phyloP scores from a whole-genome alignment of 805 yeast genomes.

The Wickerhamomyces bovis region DNA sequence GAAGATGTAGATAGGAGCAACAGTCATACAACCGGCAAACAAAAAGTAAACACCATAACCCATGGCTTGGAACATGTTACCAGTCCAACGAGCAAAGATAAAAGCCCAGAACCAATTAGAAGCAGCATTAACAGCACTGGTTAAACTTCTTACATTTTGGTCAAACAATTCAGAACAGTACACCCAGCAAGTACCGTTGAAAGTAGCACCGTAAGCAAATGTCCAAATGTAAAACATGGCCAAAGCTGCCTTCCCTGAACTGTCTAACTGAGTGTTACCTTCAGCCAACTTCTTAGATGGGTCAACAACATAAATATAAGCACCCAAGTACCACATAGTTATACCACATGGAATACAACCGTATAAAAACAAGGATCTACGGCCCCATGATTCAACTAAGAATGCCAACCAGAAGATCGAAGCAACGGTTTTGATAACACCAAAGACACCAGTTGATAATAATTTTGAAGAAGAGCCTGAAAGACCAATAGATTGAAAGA shows the following conservation, averaged over 20 bases:
- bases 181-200: constrained; percentile 19
- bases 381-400: constrained; percentile 14
- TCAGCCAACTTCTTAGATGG: constrained; percentile 2
- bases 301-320: constrained; percentile 9
- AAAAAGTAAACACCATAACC: constrained; percentile 18
- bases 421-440: constrained; percentile 40
- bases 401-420: constrained; percentile 9
- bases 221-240: constrained; percentile 18
- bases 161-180: constrained; percentile 15
- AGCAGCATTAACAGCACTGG: constrained; percentile 9
- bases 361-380: constrained; percentile 9
- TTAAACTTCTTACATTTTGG: constrained; percentile 9
- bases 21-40: constrained; percentile 16
- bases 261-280: constrained; percentile 6
- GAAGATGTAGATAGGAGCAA: constrained; percentile 23
- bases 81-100: constrained; percentile 14
- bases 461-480: constrained; percentile 37
- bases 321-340: constrained; percentile 15
- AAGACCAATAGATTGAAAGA: constrained; percentile 44
- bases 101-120: constrained; percentile 18
- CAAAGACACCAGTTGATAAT: constrained; percentile 48
- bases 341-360: constrained; percentile 10
- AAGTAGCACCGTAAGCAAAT: constrained; percentile 11
- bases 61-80: constrained; percentile 13
- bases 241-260: constrained; percentile 15